These are phyloP conservation scores for Sambucus nigra DNA, from an alignment of 129 eudicot genomes.

Conservation along the genomic window DNA sequence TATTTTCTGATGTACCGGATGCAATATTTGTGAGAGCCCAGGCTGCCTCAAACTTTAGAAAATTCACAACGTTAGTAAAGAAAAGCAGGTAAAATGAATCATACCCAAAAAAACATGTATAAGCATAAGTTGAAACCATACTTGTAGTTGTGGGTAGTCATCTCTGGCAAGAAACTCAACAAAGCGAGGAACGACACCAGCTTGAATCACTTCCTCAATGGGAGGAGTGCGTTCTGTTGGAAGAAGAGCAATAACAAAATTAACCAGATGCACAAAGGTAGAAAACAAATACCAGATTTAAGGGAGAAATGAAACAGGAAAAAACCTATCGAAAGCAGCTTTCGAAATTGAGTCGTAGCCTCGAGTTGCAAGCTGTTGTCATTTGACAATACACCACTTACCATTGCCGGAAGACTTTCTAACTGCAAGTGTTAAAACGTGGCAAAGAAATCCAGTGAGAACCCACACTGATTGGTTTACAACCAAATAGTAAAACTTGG, in stretches of 20 bases:
- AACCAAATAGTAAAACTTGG: no score
- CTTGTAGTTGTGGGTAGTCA: conserved; percentile 41
- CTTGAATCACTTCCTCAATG: conserved; percentile 37
- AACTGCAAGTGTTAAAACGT: no score
- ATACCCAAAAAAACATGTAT: no score
- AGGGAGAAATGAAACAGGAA: not conserved
- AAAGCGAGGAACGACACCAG: conserved; percentile 49
- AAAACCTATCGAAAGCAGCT: conserved; percentile 26
- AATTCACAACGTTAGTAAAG: no score
- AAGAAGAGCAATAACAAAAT: not conserved
- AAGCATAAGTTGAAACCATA: no score
- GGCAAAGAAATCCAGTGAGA: no score
- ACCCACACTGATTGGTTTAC: no score
- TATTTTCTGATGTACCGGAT: conserved; percentile 45
- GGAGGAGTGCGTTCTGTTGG: conserved; percentile 40
- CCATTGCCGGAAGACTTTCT: conserved; percentile 21
- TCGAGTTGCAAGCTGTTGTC: conserved; percentile 14
- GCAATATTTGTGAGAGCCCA: conserved; percentile 50
- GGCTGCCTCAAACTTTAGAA: no score
- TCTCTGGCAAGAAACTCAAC: no score
- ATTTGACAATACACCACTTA: conserved; percentile 18
- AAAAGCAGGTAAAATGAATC: not conserved
- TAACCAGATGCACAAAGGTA: not conserved
- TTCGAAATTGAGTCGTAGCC: conserved; percentile 25
- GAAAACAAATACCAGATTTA: no score